These are phyloP conservation scores for Fraxinus sp. DNA, from an alignment of 305 asterid species.

Conservation along the genomic window DNA sequence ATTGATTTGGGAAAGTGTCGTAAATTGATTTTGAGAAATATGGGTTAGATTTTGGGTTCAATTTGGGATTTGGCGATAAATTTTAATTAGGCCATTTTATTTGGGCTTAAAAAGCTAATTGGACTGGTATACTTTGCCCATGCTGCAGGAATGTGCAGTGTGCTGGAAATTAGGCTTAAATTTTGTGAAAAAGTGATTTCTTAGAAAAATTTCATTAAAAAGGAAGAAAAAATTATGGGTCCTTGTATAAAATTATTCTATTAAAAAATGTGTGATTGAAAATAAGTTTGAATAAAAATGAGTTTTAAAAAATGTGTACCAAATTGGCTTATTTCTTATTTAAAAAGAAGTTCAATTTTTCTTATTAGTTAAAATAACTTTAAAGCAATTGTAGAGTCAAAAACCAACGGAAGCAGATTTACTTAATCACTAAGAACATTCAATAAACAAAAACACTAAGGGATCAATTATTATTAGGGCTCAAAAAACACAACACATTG, in stretches of 20 bases:
- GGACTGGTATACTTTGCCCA: not conserved
- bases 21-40: not conserved
- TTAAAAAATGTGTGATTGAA: not conserved
- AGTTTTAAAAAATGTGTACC: not conserved
- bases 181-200: not conserved
- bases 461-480: too few relatives aligned
- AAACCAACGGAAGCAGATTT: too few relatives aligned
- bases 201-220: too few relatives aligned
- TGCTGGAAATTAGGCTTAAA: not conserved
- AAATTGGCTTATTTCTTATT: not conserved
- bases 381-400: too few relatives aligned
- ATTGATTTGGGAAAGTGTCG: not conserved
- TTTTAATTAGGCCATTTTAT: too few relatives aligned
- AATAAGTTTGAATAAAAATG: too few relatives aligned
- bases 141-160: not conserved
- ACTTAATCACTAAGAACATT: too few relatives aligned
- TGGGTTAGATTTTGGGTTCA: not conserved
- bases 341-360: too few relatives aligned
- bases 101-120: too few relatives aligned
- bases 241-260: not conserved
- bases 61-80: not conserved
- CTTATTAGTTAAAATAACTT: too few relatives aligned
- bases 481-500: too few relatives aligned
- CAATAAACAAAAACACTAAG: too few relatives aligned
- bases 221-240: not conserved